Base-by-base conservation (phyloP, 345 rosid species). In the Salix dunnii region DNA sequence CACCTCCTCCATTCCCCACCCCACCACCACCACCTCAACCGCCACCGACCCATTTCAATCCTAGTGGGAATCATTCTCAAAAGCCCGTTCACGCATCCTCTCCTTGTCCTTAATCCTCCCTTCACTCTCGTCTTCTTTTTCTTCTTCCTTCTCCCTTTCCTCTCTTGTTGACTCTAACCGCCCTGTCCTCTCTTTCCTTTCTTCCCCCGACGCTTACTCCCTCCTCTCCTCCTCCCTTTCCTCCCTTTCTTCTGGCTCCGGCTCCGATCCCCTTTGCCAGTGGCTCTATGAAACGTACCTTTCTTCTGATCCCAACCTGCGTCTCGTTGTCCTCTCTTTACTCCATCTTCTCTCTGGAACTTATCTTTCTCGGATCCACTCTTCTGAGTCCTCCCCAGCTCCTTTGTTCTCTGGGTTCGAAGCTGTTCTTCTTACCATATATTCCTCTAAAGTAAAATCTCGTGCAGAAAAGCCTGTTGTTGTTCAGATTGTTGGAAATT, bases 51-150 rank as follows among this genome's bases (percentile, higher is more conserved):
- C 84, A 9, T 75, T 78, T 73, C 98, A 96, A 73, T 91, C 99
- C 2, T 93, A 97, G 98, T 96, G 98, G 97, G 99, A 96, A 80
- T 89, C 98, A 63, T 84, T 96, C 78, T 96, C 99, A 63, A 96
- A 91, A 90, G 87, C 99, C 40, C 85, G 97, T 25, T 78, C 98
- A 64, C 91, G 89, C 42, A 90, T 96, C 74, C 92, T 93, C 64
- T 75, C 96, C 6, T 91, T 96, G 11, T 88, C 98, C 30, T 68
- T 89, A 42, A 81, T 93, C 75, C 88, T 96, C 77, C 85, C 92
- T 0, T 67, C 77, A 7, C 73, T 67, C 73, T 76, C 38, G 21
- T 9, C 63, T 2, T 16, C 76, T 35, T 53, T 25, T 53, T 60
- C 75, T 7, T 76, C 85, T 18, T 76, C 85, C 13, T 78, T 85